Evolutionary conservation across 2,329 filamentous ascomycete genomes (phyloP), one percentile per base, ranked within the genome.

Genomic region (Arthroderma sp.): DNA sequence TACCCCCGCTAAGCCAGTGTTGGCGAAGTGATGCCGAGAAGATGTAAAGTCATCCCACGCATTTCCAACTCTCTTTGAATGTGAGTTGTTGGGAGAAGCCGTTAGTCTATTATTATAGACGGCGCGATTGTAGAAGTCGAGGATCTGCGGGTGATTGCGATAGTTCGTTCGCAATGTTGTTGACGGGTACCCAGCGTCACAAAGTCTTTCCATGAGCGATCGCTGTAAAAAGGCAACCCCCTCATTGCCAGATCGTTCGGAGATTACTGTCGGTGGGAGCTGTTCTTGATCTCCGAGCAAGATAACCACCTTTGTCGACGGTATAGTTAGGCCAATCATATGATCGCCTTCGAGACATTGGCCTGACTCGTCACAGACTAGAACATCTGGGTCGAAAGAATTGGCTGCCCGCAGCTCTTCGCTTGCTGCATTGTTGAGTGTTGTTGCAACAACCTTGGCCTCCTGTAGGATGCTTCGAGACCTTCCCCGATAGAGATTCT

Each of bases 321-420:
- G 15, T 11, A 42, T 44, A 22, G 34, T 44, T 33, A 53, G 29
- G 6, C 42, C 41, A 30, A 51, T 51, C 41, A 48, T 48, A 6
- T 33, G 38, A 6, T 53, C 48, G 29, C 48, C 48, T 36, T 53
- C 46, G 1, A 51, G 40, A 31, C 45, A 51, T 41, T 53, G 45
- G 9, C 40, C 39, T 8, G 48, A 46, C 29, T 53, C 48, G 8
- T 53, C 49, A 30, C 47, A 46, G 10, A 51, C 27, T 8, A 53
- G 11, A 9, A 44, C 40, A 31, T 45, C 42, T 22, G 51, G 51
- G 3, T 29, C 0, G 39, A 52, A 51, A 5, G 2, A 3, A 4
- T n/a, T 22, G 9, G 34, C 8, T 6, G 4, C 22, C 4, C 6
- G 4, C 38, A 29, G 8, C 15, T 27, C 8, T 29, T 10, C 38